Conservation (phyloP, 2,329 filamentous ascomycete species). For the Venturiaceae sp. region DNA sequence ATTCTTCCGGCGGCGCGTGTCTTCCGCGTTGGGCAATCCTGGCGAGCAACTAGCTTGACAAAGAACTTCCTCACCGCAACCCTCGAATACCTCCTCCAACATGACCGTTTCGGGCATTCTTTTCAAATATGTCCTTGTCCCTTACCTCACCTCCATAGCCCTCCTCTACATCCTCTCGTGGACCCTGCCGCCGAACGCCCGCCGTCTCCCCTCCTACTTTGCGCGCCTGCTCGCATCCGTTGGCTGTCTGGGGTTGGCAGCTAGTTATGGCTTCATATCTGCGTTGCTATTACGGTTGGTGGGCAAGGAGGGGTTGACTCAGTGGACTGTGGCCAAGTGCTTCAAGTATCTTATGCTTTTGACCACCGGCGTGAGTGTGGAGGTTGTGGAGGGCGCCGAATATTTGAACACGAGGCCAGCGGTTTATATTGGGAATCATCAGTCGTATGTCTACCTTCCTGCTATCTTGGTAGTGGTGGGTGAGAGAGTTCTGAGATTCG, state of each 20-base stretch:
- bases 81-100: neutral
- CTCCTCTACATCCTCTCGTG: constrained; percentile 2
- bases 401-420: constrained; percentile 51
- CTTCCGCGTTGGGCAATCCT: neutral
- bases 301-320: constrained; percentile 58
- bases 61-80: neutral
- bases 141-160: neutral
- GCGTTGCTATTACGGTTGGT: neutral
- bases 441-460: constrained; percentile 44
- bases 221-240: constrained; percentile 9
- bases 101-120: neutral
- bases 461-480: neutral
- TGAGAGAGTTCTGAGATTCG: neutral
- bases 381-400: constrained; percentile 47
- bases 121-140: neutral
- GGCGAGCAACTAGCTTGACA: neutral
- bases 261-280: constrained; percentile 7
- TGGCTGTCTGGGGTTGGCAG: neutral
- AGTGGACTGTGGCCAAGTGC: constrained; percentile 71
- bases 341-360: constrained; percentile 74
- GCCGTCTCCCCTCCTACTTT: constrained; percentile 3
- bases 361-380: constrained; percentile 69
- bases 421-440: constrained; percentile 90
- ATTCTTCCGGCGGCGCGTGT: neutral
- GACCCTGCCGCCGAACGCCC: neutral